Conservation (phyloP, 345 rosid species). For the Cardamine occulta region DNA sequence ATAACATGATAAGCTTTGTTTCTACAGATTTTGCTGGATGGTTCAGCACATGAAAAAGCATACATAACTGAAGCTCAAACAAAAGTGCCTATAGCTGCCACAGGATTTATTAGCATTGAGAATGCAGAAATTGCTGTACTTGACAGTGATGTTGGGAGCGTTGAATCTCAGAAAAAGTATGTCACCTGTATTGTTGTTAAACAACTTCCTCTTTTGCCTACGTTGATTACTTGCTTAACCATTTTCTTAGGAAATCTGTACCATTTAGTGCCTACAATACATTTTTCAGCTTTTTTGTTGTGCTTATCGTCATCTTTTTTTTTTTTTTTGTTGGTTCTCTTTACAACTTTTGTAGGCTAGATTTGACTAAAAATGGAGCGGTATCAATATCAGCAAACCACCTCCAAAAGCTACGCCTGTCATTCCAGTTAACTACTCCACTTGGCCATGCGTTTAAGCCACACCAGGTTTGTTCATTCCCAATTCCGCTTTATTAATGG, state of each 20-base stretch:
- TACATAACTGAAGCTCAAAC: conserved; percentile 69
- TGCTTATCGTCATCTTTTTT: conserved; percentile 15
- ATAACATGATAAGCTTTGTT: conserved; percentile 19
- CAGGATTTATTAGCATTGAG: conserved; percentile 69
- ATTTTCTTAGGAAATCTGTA: conserved; percentile 2
- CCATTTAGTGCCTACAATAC: neutral
- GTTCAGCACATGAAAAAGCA: conserved; percentile 57
- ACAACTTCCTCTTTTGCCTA: neutral
- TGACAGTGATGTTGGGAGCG: conserved; percentile 81
- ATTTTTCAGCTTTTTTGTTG: neutral
- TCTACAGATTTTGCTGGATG: conserved; percentile 62
- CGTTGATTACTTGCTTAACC: conserved; percentile 1
- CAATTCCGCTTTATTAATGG: conserved; percentile 5
- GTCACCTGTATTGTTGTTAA: conserved; percentile 11
- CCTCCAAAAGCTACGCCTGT: conserved; percentile 88
- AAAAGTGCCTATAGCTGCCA: conserved; percentile 60
- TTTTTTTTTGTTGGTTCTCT: conserved; percentile 2
- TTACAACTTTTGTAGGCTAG: conserved; percentile 56
- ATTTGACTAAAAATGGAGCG: conserved; percentile 62
- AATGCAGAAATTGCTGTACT: conserved; percentile 77
- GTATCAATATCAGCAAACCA: conserved; percentile 88
- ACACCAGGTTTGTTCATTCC: conserved; percentile 72
- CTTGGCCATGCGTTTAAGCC: conserved; percentile 74
- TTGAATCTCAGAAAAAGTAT: conserved; percentile 79
- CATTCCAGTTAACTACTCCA: conserved; percentile 74